Base-by-base conservation (phyloP, 2,329 filamentous ascomycete genomes). In the Aspergillus fumigatiaffinis region DNA sequence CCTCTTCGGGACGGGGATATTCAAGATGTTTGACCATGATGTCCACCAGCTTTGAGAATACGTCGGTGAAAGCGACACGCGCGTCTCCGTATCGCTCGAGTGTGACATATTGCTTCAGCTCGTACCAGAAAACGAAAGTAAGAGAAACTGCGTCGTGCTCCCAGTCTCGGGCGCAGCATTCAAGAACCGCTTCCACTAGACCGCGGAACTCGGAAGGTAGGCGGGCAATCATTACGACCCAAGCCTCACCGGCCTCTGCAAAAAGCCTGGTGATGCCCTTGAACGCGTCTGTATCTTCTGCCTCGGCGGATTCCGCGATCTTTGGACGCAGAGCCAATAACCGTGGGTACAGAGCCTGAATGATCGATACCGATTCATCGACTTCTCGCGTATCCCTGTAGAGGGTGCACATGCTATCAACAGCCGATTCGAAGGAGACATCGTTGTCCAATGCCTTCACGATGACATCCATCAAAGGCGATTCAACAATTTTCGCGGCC, bases 111-210 rank as follows among this genome's bases (percentile, higher is more conserved):
- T 97, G 92, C 80, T 99, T 99, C 50, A 99, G 83, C 71, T 99
- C 94, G 72, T 95, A 97, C 94, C 94, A 99, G 78, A 99, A 97
- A 64, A 86, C 87, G 76, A 99, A 99, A 0, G 95, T 99, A 68
- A 94, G 87, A 54, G 91, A 90, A 61, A 99, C 92, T 4, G 92
- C 91, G 64, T 99, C 94, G 60, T 89, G 86, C 54, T 97, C 93
- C 71, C 87, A 87, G 73, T 99, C 94, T 64, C 89, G 84, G 10
- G 89, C 85, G 59, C 91, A 92, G 69, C 92, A 96, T 76, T 97
- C 92, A n/a, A 97, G 82, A 17, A 99, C 87, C 6, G 89, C 87
- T 68, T 97, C 92, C 10, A 99, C 93, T 4, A 99, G 81, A 10
- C 85, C 86, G 42, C 90, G 84, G 78, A 97, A 97, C 52, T 92